Evolutionary conservation across 2,329 filamentous ascomycete genomes (phyloP), one percentile per base, ranked within the genome.

Genomic region (Cladophialophora psammophila): DNA sequence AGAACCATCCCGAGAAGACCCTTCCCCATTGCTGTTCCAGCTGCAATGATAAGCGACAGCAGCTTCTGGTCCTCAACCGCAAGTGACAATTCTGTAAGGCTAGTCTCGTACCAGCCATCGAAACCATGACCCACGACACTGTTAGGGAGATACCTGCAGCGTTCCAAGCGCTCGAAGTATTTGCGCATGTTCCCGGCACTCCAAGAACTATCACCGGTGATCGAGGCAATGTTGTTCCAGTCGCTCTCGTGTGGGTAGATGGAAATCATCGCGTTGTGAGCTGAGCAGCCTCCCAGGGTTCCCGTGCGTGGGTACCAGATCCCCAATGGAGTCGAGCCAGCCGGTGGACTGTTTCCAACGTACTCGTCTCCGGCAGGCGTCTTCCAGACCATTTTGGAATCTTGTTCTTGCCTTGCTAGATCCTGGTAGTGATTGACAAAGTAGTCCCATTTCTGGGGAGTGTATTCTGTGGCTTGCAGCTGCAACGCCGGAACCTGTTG

Each of bases 151-250:
- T 89, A 87, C 8, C 79, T 73, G 78, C 84, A 84, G 63, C 82
- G 79, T 76, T 90, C 87, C 58, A 89, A 72, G 68, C 80, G 80
- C 53, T 78, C 72, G 61, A 85, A 87, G 76, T 88, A 86, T 64
- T 82, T 77, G 67, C 86, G 80, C 87, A 90, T 89, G 66, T 86
- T 87, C 1, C 78, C 76, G 0, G 87, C 78, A 0, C 79, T 77
- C 88, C 88, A 90, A 0, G 85, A 86, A 1, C 76, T 71, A 71
- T 91, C 88, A 3, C 87, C 87, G 1, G 88, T 90, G 34, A 89
- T 72, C 12, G 77, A 76, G 3, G 83, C 83, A 63, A 90, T 85
- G 71, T 84, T 77, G 54, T 87, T 80, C 77, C 85, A 90, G 75
- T 90, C 88, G 34, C 82, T 84, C 55, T 85, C 80, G 65, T 86